These are phyloP conservation scores for Gossypium stocksii DNA, from an alignment of 345 rosid genomes.

Conservation along the genomic window DNA sequence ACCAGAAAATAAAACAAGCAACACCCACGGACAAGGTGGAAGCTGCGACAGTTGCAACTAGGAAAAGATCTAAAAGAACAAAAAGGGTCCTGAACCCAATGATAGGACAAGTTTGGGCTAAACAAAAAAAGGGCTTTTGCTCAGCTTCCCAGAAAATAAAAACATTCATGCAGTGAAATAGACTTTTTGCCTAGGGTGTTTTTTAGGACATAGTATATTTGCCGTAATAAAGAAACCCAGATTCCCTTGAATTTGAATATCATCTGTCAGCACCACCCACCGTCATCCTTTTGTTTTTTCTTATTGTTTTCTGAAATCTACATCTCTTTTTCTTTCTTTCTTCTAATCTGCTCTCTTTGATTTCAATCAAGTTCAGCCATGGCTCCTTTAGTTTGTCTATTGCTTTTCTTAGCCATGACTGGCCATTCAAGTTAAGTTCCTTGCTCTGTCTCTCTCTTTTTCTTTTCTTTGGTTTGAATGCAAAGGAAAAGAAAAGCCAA, in stretches of 20 bases:
- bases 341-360: neutral
- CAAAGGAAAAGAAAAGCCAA: neutral
- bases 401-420: slow-evolving; percentile 48
- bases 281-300: slow-evolving; percentile 6
- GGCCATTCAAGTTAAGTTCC: slow-evolving; percentile 70
- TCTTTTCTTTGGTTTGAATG: neutral
- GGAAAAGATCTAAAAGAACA: no score
- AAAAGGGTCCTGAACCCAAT: no score
- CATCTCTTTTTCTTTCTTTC: neutral
- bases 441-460: neutral
- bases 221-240: neutral
- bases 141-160: neutral
- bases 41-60: no score
- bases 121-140: neutral
- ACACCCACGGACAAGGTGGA: no score
- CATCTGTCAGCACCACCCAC: slow-evolving; percentile 27
- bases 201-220: neutral
- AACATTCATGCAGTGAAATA: neutral
- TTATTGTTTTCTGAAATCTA: slow-evolving; percentile 23
- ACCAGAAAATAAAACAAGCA: no score
- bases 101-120: neutral
- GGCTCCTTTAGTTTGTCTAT: slow-evolving; percentile 43
- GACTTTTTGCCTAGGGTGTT: neutral
- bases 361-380: slow-evolving; percentile 29
- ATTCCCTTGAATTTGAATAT: neutral